These are phyloP conservation scores for Gossypium schwendimanii DNA, from an alignment of 441 rosid species.

Conservation along the genomic window DNA sequence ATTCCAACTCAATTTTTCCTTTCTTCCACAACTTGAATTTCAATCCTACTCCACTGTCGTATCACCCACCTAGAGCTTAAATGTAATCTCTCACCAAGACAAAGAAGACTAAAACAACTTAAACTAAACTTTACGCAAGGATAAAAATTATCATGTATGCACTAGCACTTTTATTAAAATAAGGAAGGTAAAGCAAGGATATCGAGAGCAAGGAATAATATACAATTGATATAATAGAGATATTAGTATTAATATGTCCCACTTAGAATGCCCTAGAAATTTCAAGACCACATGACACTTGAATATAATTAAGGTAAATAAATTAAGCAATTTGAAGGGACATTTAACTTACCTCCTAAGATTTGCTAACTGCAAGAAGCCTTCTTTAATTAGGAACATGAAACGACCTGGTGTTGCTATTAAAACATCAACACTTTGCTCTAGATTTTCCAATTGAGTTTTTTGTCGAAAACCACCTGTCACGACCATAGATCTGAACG, in stretches of 20 bases:
- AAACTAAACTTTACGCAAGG: not conserved
- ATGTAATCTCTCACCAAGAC: not conserved
- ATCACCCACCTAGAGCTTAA: not conserved
- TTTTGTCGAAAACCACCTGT: conserved; percentile 85
- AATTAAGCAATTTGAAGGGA: conserved; percentile 10
- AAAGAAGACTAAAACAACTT: not conserved
- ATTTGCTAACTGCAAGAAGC: conserved; percentile 52
- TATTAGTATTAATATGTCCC: not conserved
- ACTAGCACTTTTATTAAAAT: not conserved
- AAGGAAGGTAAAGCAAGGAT: not conserved
- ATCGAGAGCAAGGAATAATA: not conserved
- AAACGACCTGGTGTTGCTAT: conserved; percentile 92
- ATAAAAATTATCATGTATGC: not conserved
- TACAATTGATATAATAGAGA: not conserved
- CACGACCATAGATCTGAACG: conserved; percentile 79
- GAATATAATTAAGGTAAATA: not conserved
- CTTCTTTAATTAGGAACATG: conserved; percentile 64
- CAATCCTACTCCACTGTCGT: not conserved
- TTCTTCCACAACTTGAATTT: not conserved
- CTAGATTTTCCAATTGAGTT: conserved; percentile 75
- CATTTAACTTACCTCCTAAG: conserved; percentile 55
- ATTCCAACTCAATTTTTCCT: not conserved
- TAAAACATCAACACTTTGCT: conserved; percentile 70
- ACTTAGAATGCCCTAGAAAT: not conserved
- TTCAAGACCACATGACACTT: not conserved